A percentile compares a stretch with the other conserved stretches of the same genome.
Evolutionary conservation across 2,329 filamentous ascomycete species (phyloP).

Genomic region (Claviceps arundinis): DNA sequence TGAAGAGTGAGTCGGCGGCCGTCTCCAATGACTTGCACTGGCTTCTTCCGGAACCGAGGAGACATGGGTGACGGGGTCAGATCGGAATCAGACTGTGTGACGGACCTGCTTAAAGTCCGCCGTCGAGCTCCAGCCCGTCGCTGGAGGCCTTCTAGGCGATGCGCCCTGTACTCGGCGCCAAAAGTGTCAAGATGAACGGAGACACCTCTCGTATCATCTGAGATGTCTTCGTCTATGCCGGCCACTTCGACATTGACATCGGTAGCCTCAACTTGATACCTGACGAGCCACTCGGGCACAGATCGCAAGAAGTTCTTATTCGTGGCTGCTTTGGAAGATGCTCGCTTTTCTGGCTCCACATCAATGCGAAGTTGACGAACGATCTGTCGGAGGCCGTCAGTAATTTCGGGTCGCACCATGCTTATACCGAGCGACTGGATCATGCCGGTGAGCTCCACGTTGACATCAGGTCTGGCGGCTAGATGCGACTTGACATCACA

Average conservation of each 20-base stretch:
- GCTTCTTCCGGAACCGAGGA: constrained; percentile 36
- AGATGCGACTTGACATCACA: constrained; percentile 79
- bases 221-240: constrained; percentile 73
- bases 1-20: constrained; percentile 72
- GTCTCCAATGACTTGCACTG: constrained; percentile 48
- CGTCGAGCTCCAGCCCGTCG: constrained; percentile 45
- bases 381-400: constrained; percentile 82
- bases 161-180: constrained; percentile 78
- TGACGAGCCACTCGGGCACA: constrained; percentile 71
- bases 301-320: constrained; percentile 61
- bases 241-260: constrained; percentile 87
- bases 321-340: constrained; percentile 31
- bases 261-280: constrained; percentile 72
- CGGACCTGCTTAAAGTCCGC: constrained; percentile 59
- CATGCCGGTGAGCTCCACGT: constrained; percentile 65
- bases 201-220: constrained; percentile 66
- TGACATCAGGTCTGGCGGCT: constrained; percentile 72
- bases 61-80: constrained; percentile 24
- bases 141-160: constrained; percentile 54
- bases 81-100: constrained; percentile 57
- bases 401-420: constrained; percentile 85
- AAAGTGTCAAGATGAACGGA: constrained; percentile 79
- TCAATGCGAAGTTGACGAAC: constrained; percentile 67
- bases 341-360: constrained; percentile 46
- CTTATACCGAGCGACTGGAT: constrained; percentile 80